Evolutionary conservation across 1,284 basidiomycete genomes (phyloP), one percentile per base, ranked within the genome.

Genomic region (Tilletia horrida): DNA sequence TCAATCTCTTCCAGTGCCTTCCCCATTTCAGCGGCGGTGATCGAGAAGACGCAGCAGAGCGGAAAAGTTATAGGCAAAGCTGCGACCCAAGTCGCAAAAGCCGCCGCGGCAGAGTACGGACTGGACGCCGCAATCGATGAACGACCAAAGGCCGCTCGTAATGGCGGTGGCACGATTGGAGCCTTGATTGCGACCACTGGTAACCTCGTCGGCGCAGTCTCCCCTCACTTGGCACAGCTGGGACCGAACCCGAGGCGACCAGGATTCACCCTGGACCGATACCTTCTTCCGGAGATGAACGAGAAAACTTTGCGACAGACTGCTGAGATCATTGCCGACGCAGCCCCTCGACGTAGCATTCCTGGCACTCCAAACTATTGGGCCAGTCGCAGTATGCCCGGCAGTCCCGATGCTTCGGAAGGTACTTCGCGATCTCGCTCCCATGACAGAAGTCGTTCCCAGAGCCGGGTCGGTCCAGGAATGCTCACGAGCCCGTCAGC

Each of bases 161-260:
- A 84, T 67, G 86, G 84, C 7, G 90, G 85, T 0, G 90, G 90
- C 3, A 89, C 89, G 0, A 87, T 91, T 73, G 90, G 89, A 13
- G 86, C 88, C 7, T 85, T 92, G 57, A 87, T 92, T 48, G 87
- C 89, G 27, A 88, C 87, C 69, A 88, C 90, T 0, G 88, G 88
- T 1, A 89, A 88, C 84, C 25, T 81, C 2, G 74, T 81, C 47
- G 80, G 80, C 31, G 80, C 80, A 25, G 79, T 80, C 48, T 77
- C 75, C 42, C 80, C 80, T 2, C 64, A 71, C 43, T 76, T 77
- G 44, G 80, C 80, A 0, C 79, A 81, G 70, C 83, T 91, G 21
- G 88, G 87, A 23, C 89, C 90, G 9, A 86, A 88, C 66, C 83
- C 88, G n/a, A 87, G 87, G 73, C 83, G 88, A 43, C 86, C 88